phyloP scores from a whole-genome alignment of 768 basidiomycete genomes.

The Suillus luteus region DNA sequence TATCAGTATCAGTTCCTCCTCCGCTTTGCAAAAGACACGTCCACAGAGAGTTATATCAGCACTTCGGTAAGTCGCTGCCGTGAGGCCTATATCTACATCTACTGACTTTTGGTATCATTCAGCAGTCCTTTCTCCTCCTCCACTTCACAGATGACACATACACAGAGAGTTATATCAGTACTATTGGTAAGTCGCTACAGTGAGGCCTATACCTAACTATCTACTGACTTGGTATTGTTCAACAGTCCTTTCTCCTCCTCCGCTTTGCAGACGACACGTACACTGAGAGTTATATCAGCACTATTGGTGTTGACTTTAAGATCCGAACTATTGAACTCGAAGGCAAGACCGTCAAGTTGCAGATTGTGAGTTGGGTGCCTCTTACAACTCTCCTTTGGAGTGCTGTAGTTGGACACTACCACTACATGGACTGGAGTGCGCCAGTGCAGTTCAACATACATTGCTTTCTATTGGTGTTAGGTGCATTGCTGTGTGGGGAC shows the following conservation, averaged over 20 bases:
- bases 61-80: no score
- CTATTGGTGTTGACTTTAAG: slow-evolving; percentile 86
- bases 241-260: no score
- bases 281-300: slow-evolving; percentile 53
- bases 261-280: no score
- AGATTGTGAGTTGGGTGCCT: slow-evolving; percentile 72
- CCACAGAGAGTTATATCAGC: no score
- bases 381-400: slow-evolving; percentile 10
- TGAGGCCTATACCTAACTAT: background rate
- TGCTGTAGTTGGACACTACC: background rate
- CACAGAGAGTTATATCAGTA: no score
- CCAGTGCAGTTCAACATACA: background rate
- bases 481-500: no score
- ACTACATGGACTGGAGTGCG: background rate
- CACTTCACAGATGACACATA: background rate
- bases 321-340: slow-evolving; percentile 98
- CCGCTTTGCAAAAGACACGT: no score
- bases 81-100: no score
- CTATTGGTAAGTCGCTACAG: background rate
- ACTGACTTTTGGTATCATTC: background rate
- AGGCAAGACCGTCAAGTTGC: slow-evolving; percentile 97
- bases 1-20: no score
- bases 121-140: background rate
- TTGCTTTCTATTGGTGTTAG: no score
- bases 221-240: background rate